Conservation (phyloP, 139 green algal genomes). For the Volvox africanus region DNA sequence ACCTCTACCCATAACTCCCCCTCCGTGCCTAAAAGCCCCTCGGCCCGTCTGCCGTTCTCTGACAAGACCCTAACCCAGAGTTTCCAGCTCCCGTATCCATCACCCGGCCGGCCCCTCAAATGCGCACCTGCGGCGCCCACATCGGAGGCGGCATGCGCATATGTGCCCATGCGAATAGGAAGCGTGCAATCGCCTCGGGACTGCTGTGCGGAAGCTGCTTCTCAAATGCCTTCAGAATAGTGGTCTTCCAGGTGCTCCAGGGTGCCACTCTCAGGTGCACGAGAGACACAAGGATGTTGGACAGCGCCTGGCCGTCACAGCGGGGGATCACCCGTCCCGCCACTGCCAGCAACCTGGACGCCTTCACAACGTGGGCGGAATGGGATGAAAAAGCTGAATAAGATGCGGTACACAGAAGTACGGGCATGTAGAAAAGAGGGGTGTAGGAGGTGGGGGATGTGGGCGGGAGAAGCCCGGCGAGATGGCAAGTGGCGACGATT, state of each 20-base stretch:
- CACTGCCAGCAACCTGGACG: constrained; percentile 4
- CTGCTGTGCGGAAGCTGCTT: background rate
- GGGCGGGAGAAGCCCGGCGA: background rate
- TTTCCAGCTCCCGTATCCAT: too few relatives aligned
- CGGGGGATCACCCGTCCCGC: background rate
- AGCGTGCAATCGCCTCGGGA: constrained; percentile 9
- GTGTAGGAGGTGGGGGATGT: background rate
- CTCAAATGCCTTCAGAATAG: background rate
- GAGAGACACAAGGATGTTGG: constrained; percentile 13
- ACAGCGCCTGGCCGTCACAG: constrained; percentile 11
- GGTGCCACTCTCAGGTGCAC: constrained; percentile 4
- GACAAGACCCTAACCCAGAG: too few relatives aligned
- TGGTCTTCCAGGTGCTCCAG: background rate
- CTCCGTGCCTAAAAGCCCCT: too few relatives aligned
- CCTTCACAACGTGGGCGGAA: background rate
- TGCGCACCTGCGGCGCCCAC: background rate
- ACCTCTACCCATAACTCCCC: too few relatives aligned
- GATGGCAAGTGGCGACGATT: background rate
- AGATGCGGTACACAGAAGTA: too few relatives aligned
- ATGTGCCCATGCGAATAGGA: background rate
- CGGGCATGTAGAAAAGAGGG: background rate
- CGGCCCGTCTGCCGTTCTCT: too few relatives aligned
- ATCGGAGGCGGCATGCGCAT: background rate
- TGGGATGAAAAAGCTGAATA: background rate
- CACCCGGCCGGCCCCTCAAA: too few relatives aligned